Evolutionary conservation across 78 protist genomes (phyloP), one percentile per base, ranked within the genome.

Genomic region (Dictyostelium firmibasis): DNA sequence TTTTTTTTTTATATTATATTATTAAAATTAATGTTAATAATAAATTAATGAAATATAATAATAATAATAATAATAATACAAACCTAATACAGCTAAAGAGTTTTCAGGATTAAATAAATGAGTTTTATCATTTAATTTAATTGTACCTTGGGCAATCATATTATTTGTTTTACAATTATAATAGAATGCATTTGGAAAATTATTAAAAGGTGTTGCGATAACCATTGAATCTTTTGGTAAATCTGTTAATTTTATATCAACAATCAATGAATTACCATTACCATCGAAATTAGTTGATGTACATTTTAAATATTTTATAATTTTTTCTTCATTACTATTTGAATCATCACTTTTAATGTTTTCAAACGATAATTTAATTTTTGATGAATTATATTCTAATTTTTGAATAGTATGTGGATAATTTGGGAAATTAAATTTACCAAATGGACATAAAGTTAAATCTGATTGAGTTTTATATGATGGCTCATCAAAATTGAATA

Each of bases 141-240:
- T n/a, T 76, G 33, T 38, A 41, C 83, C 83, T 29, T 25, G 31
- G n/a, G 83, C 83, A 35, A n/a, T 9, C 83, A 76, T 76, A 36
- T 33, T 76, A 76, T 76, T 76, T 6, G 44, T 38, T 38, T 76
- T 76, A 38, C 57, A 38, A 76, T 76, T 76, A 38, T 76, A 76
- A 41, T 76, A 76, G 8, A 76, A 76, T 38, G 47, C 13, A n/a
- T 23, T n/a, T 38, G 47, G 35, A 14, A 20, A n/a, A 14, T 72
- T 18, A 8, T 38, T 16, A n/a, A 76, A 76, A n/a, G 33, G 50
- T 29, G 83, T 76, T n/a, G 29, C 47, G 2, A 76, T 76, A 18
- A 76, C 83, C 47, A 76, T 76, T 11, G 83, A 38, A 18, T 76
- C 62, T 76, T 38, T 76, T 33, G 79, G 79, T 5, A 72, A 33